Base-by-base conservation (phyloP, 257 asterid species). In the Plantago elongata region DNA sequence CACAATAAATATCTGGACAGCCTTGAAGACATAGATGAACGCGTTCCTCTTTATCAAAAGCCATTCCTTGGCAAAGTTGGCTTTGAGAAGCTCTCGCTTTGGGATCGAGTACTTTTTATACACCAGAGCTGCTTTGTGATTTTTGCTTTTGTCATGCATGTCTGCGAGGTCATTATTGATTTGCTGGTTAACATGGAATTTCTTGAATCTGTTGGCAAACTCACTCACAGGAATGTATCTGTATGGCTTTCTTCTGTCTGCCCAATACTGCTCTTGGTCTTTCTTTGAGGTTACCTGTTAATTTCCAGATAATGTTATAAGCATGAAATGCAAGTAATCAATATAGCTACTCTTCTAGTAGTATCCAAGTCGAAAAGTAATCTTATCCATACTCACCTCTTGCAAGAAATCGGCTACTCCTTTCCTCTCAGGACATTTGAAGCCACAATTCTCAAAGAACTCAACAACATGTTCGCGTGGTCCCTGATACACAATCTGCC, bases 241-340 rank as follows among this genome's bases (percentile, higher is more conserved):
- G 65, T 87, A 82, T 11, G 85, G 78, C 16, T 55, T 70, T 55
- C 45, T 69, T 34, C 73, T 63, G 49, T 84, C 83, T 3, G 65
- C 77, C 95, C 95, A 87, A 60, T 87, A 87, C 38, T 87, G 86
- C 63, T 80, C 85, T 43, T 87, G 95, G 27, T 84, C 94, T 61
- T 84, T 82, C 69, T 72, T 82, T 54, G 95, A 87, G 7, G 87
- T 82, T 38, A 84, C 95, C 88, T 87, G 63, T 63, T 34, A 34
- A 34, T 34, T 17, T 34, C 37, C 45, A 57, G 13, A 40, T 37
- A 50, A 57, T n/a, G 29, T 57, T 34, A 5, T 17, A 37, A 13
- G 14, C 56, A 3, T 7, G 40, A 34, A 34, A 34, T 34, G 7
- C 5, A 34, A 34, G 40, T 4, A 34, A 7, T 34, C 40, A 5